Evolutionary conservation across 371 early-diverging fungal species (phyloP), one percentile per base, ranked within the genome.

Genomic region (Apophysomyces elegans): DNA sequence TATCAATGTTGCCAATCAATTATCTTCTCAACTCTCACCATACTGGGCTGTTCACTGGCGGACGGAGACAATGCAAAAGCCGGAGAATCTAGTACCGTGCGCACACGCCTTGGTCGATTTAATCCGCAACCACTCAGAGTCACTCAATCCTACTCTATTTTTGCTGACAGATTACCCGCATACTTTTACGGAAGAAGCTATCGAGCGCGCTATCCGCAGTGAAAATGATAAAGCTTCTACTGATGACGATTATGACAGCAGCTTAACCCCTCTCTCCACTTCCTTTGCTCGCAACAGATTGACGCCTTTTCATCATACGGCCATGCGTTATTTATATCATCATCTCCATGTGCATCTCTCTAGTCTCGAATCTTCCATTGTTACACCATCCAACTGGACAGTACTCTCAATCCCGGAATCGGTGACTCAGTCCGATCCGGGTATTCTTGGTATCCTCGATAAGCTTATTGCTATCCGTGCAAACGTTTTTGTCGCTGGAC

Each of bases 41-140:
- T 77, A 69, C 57, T 60, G 69, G 50, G 78, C 78, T 35, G 70
- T 77, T 7, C 78, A 77, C 60, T 77, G 78, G 78, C 72, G 78
- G 18, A 77, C 72, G 9, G 78, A 77, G 39, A 61, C 70, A 2
- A 66, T 75, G n/a, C 60, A 66, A 35, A 67, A 67, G 32, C 56
- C 72, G 16, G 61, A 59, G 14, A 69, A 72, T 44, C 62, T 77
- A 7, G 66, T 72, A 2, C 46, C 36, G 4, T 77, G 78, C 50
- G 72, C 78, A 4, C 60, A 70, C n/a, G 46, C 70, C 0, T 65
- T 77, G 8, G 71, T 66, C 16, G 45, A 65, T 1, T 37, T 59
- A 13, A 45, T 76, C 1, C 35, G 58, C 16, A 35, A n/a, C 37
- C 63, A 59, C 7, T 47, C 59, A 5, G 14, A 39, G 32, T 37